Base-by-base conservation (phyloP, 2,329 filamentous ascomycete species). In the Tolypocladium inflatum region DNA sequence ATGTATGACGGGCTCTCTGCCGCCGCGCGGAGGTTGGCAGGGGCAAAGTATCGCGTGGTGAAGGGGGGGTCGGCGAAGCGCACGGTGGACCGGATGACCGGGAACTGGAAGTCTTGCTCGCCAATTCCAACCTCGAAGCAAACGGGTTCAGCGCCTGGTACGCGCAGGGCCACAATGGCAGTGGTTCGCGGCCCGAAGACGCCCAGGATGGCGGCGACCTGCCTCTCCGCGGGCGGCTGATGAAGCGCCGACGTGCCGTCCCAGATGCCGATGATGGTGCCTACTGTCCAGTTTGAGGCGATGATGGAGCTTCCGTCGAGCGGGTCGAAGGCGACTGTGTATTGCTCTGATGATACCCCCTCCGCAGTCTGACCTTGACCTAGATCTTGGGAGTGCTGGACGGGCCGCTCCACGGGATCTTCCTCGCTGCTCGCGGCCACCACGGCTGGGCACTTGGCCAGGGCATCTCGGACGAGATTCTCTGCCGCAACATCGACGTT, bases 231-330 rank as follows among this genome's bases (percentile, higher is more conserved):
- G 0, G 80, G 78, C 1, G 60, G 56, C 55, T 74, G 73, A 2
- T 65, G 61, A 1, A 84, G 70, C 0, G 79, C 78, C 0, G 77
- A 74, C 0, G 62, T 42, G 2, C 80, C 80, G 37, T 78, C 75
- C 81, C 84, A 87, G 43, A 87, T 69, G 9, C 83, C 83, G 19
- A 85, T 70, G 60, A 87, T 86, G 53, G 82, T 78, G 26, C 81
- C 81, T 10, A 84, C 81, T 0, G 78, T 75, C 80, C 80, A 84
- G 65, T 83, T 83, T 1, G 81, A 74, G 0, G 74, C 78, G 50
- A 84, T 82, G 63, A 84, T 83, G 61, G 80, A 85, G 67, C 80
- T 83, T 13, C 84, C 84, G 62, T 87, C 84, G 0, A 87, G 76
- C 0, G 84, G 84, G 63, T 87, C 84, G 63, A 86, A 87, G 0